Conservation (phyloP, 176 grass and related monocot species). For the Aegilops sharonensis region DNA sequence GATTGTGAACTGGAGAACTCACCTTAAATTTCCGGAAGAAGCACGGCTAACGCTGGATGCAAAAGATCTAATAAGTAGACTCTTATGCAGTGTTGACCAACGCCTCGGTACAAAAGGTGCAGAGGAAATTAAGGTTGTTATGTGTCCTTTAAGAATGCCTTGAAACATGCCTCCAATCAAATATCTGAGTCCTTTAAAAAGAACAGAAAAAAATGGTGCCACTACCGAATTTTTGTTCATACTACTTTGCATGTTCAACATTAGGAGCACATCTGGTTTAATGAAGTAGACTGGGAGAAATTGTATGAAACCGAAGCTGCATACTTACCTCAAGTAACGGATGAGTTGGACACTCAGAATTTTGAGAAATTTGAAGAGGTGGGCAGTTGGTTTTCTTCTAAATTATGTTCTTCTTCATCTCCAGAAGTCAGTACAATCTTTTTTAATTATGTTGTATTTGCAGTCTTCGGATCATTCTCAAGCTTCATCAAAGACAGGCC, state of each 20-base stretch:
- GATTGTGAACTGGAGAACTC: conserved; percentile 99
- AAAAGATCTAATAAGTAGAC: conserved; percentile 88
- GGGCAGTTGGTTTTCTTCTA: neutral
- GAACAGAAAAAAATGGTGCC: neutral
- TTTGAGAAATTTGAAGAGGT: conserved; percentile 99
- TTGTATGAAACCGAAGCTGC: conserved; percentile 87
- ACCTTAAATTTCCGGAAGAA: conserved; percentile 98
- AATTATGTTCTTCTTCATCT: conserved; percentile 11
- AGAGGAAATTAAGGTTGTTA: conserved; percentile 86
- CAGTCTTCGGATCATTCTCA: conserved; percentile 54
- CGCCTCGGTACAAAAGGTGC: conserved; percentile 85
- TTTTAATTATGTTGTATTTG: conserved; percentile 17
- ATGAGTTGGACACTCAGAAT: conserved; percentile 96
- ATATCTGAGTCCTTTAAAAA: neutral
- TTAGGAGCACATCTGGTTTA: conserved; percentile 88
- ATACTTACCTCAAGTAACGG: conserved; percentile 88
- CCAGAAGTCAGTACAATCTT: neutral
- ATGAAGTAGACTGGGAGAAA: conserved; percentile 62
- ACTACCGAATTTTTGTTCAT: conserved; percentile 15
- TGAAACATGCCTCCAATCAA: neutral
- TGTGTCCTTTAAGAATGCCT: conserved; percentile 5
- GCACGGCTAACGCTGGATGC: conserved; percentile 63
- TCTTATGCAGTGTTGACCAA: conserved; percentile 92
- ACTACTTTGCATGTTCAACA: conserved; percentile 30
- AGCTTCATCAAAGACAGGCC: conserved; percentile 73